phyloP scores from a whole-genome alignment of 208 protist species.

The Trypanosoma brucei region DNA sequence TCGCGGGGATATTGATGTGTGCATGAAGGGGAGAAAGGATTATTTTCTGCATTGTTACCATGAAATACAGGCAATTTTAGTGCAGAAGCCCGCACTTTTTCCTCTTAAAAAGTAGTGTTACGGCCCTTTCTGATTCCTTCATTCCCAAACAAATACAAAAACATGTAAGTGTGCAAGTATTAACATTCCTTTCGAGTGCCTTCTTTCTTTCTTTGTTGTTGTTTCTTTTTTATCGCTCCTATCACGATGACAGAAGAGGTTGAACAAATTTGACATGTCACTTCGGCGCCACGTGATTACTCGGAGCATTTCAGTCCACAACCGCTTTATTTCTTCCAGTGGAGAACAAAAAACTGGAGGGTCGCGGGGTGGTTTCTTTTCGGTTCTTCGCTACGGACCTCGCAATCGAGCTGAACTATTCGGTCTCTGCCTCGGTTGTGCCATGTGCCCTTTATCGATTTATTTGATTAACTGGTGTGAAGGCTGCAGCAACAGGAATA shows the following conservation, averaged over 20 bases:
- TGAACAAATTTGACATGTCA: neutral
- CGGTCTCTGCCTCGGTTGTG: conserved; percentile 47
- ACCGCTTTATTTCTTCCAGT: neutral
- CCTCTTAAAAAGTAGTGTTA: too few relatives aligned
- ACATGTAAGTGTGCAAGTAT: neutral
- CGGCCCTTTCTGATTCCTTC: too few relatives aligned
- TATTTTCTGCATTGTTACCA: too few relatives aligned
- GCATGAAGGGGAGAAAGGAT: too few relatives aligned
- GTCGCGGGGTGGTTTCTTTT: conserved; percentile 8
- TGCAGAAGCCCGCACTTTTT: too few relatives aligned
- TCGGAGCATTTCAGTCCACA: too few relatives aligned
- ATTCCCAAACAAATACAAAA: too few relatives aligned
- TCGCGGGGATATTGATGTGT: too few relatives aligned
- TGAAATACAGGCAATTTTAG: too few relatives aligned
- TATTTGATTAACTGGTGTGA: conserved; percentile 52
- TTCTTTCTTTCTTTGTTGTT: neutral
- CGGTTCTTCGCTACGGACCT: conserved; percentile 24
- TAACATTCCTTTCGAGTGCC: neutral
- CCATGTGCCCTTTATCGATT: conserved; percentile 52
- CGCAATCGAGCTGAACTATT: conserved; percentile 57
- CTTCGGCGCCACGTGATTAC: neutral
- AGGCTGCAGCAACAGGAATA: too few relatives aligned
- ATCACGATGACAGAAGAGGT: neutral
- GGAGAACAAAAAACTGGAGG: neutral
- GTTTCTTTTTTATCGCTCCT: neutral